Evolutionary conservation across 176 grass and related monocot genomes (phyloP).

Genomic region (Metroxylon sagu): DNA sequence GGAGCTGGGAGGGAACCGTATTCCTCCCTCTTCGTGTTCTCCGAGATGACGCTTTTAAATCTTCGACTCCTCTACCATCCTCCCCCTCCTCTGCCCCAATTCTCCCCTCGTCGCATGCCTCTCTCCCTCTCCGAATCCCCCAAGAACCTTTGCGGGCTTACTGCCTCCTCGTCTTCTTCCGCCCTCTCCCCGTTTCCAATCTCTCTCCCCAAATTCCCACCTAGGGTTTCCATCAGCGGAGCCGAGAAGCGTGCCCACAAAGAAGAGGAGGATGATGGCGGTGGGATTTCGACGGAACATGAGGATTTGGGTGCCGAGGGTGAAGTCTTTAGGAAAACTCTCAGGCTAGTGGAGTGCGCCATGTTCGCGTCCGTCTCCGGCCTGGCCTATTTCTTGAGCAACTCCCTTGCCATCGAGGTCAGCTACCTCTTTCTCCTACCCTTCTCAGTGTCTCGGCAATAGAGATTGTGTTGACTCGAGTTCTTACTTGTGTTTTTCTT

Average conservation of each 20-base stretch:
- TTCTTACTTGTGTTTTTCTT: not conserved
- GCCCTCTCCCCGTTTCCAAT: not conserved
- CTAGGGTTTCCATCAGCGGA: constrained; percentile 12
- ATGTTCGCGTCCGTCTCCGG: constrained; percentile 88
- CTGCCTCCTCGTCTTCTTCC: not conserved
- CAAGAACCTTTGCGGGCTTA: no score
- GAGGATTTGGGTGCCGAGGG: constrained; percentile 24
- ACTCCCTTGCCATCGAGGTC: constrained; percentile 80
- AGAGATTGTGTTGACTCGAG: no score
- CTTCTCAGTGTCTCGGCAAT: no score
- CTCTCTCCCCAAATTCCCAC: not conserved
- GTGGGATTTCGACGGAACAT: not conserved
- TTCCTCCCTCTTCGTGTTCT: no score
- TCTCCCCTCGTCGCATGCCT: not conserved
- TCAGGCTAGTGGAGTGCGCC: constrained; percentile 79
- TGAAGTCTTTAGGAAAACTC: constrained; percentile 44
- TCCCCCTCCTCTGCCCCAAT: not conserved
- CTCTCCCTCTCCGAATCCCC: not conserved
- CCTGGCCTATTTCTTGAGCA: constrained; percentile 90
- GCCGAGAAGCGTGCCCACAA: not conserved
- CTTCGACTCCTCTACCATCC: not conserved
- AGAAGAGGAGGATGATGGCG: not conserved
- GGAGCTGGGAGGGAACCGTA: no score
- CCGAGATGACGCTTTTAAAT: no score
- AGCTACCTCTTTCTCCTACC: not conserved